Base-by-base conservation (phyloP, 352 stramenopile genomes). In the Globisporangium ultimum region DNA sequence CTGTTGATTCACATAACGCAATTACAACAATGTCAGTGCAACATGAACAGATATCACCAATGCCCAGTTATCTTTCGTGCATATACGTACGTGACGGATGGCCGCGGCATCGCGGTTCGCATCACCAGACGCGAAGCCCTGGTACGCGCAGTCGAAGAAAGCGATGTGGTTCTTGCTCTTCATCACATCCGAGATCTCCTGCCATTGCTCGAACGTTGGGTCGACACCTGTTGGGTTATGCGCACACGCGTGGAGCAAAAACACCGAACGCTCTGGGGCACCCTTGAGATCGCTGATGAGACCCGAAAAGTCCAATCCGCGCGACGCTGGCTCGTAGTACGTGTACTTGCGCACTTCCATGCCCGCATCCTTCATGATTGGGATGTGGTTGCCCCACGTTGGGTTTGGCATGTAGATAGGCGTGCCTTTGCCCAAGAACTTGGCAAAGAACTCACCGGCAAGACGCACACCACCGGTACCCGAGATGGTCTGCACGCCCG, bases 101-200 rank as follows among this genome's bases (percentile, higher is more conserved):
- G 97, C 93, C 41, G 80, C 89, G 14, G 96, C 97, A 82, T 99
- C 98, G 53, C 91, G 89, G 56, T 90, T 90, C 24, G 97, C 93
- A 81, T 99, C 92, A 50, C 97, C 98, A 36, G 87, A 98, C 57
- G 97, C 97, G 77, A 99, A 99, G 74, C 95, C 96, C 79, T 98
- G 91, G 87, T 99, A 99, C 11, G 97, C 97, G 72, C 91, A 99
- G 81, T 99, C 98, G 74, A 99, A 99, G 88, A 99, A 99, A 14
- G 96, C 80, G 48, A 98, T 72, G 67, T 99, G 92, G 48, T 97
- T 90, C 73, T 97, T 97, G 60, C 90, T 86, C 80, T 98, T 99
- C 58, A 98, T 90, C 24, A 96, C 73, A 5, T 96, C 73, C 36
- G 92, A 96, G 53, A 99, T 97, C 78, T 99, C 71, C 65, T 93